Percentiles rank a stretch among this genome's conserved stretches.
Evolutionary conservation across 2,329 filamentous ascomycete genomes (phyloP).

Genomic region (Falciphora oryzae): DNA sequence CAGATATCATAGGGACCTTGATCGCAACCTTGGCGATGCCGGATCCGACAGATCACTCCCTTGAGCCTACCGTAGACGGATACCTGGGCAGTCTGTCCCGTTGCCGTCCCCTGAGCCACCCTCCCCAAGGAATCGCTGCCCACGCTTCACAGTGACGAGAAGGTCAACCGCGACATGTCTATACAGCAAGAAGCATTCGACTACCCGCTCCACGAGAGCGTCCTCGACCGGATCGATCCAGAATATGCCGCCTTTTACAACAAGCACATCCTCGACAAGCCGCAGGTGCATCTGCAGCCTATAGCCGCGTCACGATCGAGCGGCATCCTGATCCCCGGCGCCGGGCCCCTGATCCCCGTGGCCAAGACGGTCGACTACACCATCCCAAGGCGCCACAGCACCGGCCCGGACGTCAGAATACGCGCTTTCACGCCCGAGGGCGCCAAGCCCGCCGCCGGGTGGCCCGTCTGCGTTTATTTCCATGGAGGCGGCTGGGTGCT

Average conservation of each 20-base stretch:
- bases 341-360: constrained; percentile 41
- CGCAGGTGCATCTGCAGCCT: constrained; percentile 50
- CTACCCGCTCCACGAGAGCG: constrained; percentile 43
- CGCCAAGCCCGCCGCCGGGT: constrained; percentile 36
- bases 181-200: background rate
- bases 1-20: background rate
- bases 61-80: background rate
- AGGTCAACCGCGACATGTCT: background rate
- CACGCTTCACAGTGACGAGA: background rate
- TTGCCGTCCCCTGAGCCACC: background rate
- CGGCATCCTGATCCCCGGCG: constrained; percentile 46
- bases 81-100: background rate
- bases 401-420: constrained; percentile 41
- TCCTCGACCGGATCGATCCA: constrained; percentile 38
- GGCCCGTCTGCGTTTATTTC: constrained; percentile 51
- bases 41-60: background rate
- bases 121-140: background rate
- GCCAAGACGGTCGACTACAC: constrained; percentile 38
- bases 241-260: constrained; percentile 50
- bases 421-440: constrained; percentile 46
- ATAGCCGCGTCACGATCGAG: constrained; percentile 43
- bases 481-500: constrained; percentile 56
- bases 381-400: constrained; percentile 35
- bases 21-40: background rate
- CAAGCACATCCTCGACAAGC: constrained; percentile 40